A percentile compares a stretch with the other conserved stretches of the same genome.
phyloP scores from a whole-genome alignment of 2,329 filamentous ascomycete species.

The Apiospora kogelbergensis region DNA sequence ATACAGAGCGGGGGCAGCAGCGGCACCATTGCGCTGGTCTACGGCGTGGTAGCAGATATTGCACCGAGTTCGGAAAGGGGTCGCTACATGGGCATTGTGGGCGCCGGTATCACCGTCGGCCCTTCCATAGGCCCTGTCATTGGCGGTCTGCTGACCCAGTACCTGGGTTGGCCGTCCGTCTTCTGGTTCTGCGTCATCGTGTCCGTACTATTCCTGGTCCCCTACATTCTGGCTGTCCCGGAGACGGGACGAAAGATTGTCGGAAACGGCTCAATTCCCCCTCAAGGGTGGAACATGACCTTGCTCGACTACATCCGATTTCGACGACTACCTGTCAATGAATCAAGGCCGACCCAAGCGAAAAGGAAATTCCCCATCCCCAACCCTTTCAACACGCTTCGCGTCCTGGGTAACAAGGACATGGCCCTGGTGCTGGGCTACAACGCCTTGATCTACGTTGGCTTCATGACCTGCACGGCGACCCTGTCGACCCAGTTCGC shows the following conservation, averaged over 20 bases:
- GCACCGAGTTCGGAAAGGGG: slow-evolving; percentile 69
- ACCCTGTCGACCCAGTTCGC: slow-evolving; percentile 53
- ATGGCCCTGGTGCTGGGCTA: slow-evolving; percentile 53
- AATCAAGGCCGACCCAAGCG: slow-evolving; percentile 26
- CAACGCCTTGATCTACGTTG: slow-evolving; percentile 54
- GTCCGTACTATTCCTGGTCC: slow-evolving; percentile 48
- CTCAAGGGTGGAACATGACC: slow-evolving; percentile 58
- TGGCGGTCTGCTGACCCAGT: slow-evolving; percentile 63
- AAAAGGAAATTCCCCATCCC: slow-evolving; percentile 50
- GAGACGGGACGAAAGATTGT: slow-evolving; percentile 61
- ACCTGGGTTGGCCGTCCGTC: slow-evolving; percentile 65
- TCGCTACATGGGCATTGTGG: slow-evolving; percentile 69
- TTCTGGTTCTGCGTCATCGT: slow-evolving; percentile 69
- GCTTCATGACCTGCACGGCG: slow-evolving; percentile 54
- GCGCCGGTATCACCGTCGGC: slow-evolving; percentile 56
- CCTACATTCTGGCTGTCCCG: slow-evolving; percentile 57
- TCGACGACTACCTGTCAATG: slow-evolving; percentile 24
- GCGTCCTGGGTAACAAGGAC: slow-evolving; percentile 57
- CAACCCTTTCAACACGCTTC: slow-evolving; percentile 56
- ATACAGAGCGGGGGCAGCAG: slow-evolving; percentile 65
- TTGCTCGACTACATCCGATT: slow-evolving; percentile 48
- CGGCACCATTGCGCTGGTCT: slow-evolving; percentile 69
- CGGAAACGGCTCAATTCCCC: slow-evolving; percentile 61
- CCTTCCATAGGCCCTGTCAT: slow-evolving; percentile 59
- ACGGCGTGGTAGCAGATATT: slow-evolving; percentile 72